Percentiles rank a stretch among this genome's conserved stretches.
Conservation (phyloP, 352 stramenopile species). For the Pythium brachiatum region DNA sequence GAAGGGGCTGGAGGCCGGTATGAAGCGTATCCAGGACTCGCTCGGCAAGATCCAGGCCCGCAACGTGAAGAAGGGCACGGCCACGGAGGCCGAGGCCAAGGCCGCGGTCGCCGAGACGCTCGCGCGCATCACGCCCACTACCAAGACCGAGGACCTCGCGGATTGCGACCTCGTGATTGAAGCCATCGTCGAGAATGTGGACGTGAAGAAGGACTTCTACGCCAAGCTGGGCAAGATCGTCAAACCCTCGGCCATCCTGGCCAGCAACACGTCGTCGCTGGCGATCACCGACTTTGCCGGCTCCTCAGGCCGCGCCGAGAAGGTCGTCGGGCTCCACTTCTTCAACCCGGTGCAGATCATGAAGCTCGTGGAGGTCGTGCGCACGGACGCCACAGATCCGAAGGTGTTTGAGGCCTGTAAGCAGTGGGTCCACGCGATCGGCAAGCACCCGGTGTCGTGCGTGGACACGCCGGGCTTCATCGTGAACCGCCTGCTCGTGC, state of each 20-base stretch:
- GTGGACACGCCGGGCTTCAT: conserved; percentile 98
- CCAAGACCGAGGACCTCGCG: conserved; percentile 77
- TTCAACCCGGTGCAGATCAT: conserved; percentile 97
- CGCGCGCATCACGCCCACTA: conserved; percentile 87
- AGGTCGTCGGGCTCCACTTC: conserved; percentile 98
- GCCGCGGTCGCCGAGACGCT: conserved; percentile 59
- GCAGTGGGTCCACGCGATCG: conserved; percentile 90
- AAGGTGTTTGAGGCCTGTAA: conserved; percentile 90
- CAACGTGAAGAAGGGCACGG: conserved; percentile 86
- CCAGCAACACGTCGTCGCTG: conserved; percentile 96
- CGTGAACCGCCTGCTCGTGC: conserved; percentile 92
- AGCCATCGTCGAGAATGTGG: conserved; percentile 97
- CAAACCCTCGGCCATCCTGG: conserved; percentile 93
- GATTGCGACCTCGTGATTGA: conserved; percentile 97
- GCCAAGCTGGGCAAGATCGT: conserved; percentile 87
- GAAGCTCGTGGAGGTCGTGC: conserved; percentile 97
- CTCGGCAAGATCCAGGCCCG: conserved; percentile 87
- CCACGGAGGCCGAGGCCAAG: conserved; percentile 79
- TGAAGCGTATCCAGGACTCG: conserved; percentile 92
- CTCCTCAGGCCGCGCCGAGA: conserved; percentile 87
- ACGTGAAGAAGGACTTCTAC: conserved; percentile 94
- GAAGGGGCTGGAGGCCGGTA: conserved; percentile 70
- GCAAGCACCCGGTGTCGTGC: conserved; percentile 94
- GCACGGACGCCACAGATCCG: conserved; percentile 90
- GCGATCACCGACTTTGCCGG: conserved; percentile 94